Base-by-base conservation (phyloP, 2,329 filamentous ascomycete species). In the Bipolaris oryzae region DNA sequence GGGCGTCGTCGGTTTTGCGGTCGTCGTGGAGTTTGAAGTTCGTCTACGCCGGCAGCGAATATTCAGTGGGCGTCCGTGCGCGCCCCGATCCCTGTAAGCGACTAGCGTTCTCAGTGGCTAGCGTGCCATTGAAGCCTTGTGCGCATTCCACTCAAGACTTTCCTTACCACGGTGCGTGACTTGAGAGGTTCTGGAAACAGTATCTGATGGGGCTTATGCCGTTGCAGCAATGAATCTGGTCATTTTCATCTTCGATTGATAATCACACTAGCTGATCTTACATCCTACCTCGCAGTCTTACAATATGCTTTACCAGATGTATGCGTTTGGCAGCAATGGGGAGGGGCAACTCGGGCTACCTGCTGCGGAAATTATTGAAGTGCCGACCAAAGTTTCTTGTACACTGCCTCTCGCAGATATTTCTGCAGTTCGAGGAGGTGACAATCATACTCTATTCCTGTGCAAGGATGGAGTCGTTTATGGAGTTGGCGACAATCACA, bases 361-460 rank as follows among this genome's bases (percentile, higher is more conserved):
- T 60, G 66, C 65, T 15, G 80, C 82, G 66, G 73, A 76, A 0
- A 76, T 77, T 5, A 68, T 68, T 25, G 43, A 50, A 34, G 65
- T 50, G 3, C 68, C 71, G 53, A 57, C 58, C 9, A 18, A 55
- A 35, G 56, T 64, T 2, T 37, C 53, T 7, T 25, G 42, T 35
- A 38, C n/a, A 18, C 25, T 57, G 0, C 37, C 55, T 9, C 41
- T 66, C 1, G 46, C 57, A 7, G 38, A 47, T 1, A 28, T 74
- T 21, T 39, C 42, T 13, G 66, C 71, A 13, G 80, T 88, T 23
- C 77, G 72, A 42, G 82, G 91, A 7, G 94, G 94, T 3, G 93
- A 93, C 1, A 97, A 97, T 70, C 94, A 97, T 74, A 96, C 92
- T 0, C 77, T 97, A 3, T 73, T 96, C 9, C 79, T 92, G 10